Evolutionary conservation across 2,329 filamentous ascomycete species (phyloP).

Genomic region (Penicillium sp.): DNA sequence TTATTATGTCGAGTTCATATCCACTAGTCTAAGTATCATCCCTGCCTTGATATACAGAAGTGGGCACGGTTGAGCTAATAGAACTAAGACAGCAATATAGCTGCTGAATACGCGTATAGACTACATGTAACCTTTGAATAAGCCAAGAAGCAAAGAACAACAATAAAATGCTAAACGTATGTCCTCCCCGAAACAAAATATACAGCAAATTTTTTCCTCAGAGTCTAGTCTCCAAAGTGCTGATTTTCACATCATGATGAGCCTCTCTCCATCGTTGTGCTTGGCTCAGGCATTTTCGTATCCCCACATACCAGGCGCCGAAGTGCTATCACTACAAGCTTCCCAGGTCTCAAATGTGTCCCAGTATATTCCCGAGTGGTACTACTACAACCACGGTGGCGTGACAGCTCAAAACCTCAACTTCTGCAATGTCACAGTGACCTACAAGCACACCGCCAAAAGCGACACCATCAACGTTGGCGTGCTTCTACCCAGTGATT

Average conservation of each 20-base stretch:
- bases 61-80: background rate
- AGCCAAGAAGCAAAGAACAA: too few relatives aligned
- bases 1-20: too few relatives aligned
- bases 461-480: constrained; percentile 28
- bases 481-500: constrained; percentile 5
- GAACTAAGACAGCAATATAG: background rate
- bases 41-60: too few relatives aligned
- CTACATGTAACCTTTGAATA: too few relatives aligned
- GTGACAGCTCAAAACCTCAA: background rate
- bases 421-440: constrained; percentile 34
- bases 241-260: background rate
- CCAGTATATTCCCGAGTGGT: background rate
- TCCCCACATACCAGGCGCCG: background rate
- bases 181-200: background rate
- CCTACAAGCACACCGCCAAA: constrained; percentile 11
- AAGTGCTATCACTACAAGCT: background rate
- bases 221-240: background rate
- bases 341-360: background rate
- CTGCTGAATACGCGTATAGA: background rate
- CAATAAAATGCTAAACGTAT: background rate
- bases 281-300: background rate
- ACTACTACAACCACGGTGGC: background rate
- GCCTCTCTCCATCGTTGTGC: background rate
- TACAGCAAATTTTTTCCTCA: background rate
- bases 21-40: background rate